These are phyloP conservation scores for Hirschioporus abietinus DNA, from an alignment of 768 basidiomycete genomes.

Conservation along the genomic window DNA sequence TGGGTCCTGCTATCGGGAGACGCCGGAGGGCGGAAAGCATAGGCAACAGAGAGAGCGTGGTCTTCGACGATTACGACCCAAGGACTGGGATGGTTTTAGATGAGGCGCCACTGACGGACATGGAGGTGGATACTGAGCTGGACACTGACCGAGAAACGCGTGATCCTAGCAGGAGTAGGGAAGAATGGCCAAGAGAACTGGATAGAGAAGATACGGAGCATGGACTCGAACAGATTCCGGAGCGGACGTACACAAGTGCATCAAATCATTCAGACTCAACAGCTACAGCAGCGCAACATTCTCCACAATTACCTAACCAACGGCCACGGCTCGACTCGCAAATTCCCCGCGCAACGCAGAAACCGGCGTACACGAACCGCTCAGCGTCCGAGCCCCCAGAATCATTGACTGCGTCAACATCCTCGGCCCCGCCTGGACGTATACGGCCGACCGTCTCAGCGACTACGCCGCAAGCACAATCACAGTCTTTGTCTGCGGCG, in stretches of 20 bases:
- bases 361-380: slow-evolving; percentile 7
- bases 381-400: slow-evolving; percentile 1
- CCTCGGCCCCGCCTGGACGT: neutral
- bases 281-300: slow-evolving; percentile 13
- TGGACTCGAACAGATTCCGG: slow-evolving; percentile 3
- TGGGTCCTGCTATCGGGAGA: slow-evolving; percentile 14
- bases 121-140: slow-evolving; percentile 48
- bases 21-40: slow-evolving; percentile 66
- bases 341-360: slow-evolving; percentile 1
- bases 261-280: slow-evolving; percentile 10
- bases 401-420: slow-evolving; percentile 32
- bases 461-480: neutral
- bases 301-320: neutral
- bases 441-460: neutral
- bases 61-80: slow-evolving; percentile 55
- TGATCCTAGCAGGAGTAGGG: neutral
- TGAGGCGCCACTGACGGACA: slow-evolving; percentile 69
- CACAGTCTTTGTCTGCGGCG: slow-evolving; percentile 1
- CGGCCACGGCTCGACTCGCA: neutral
- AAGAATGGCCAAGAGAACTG: neutral
- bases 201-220: slow-evolving; percentile 15
- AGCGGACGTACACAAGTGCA: neutral
- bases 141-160: neutral
- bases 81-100: slow-evolving; percentile 54
- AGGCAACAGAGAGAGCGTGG: slow-evolving; percentile 56